Evolutionary conservation across 257 asterid genomes (phyloP), one percentile per base, ranked within the genome.

Genomic region (Misopates orontium): DNA sequence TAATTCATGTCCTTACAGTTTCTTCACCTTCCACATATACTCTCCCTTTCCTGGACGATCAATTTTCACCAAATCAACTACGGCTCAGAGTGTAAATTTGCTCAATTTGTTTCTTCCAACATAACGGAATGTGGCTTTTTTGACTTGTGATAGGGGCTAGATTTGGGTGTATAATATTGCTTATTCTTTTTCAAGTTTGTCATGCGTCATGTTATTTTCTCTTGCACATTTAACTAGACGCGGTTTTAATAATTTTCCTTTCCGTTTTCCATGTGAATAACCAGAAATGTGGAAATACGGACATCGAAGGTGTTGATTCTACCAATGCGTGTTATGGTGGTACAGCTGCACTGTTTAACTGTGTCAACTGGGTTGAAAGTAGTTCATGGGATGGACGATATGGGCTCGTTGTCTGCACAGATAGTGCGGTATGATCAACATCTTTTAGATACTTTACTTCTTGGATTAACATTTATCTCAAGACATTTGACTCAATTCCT

Each of bases 401-500:
- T 77, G 99, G 99, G 67, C 95, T 94, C 40, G 99, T 90, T 72
- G 96, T 94, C 78, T 94, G 99, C 83, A 94, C 99, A 7, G 99
- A 94, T 79, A 94, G 99, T 69, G 98, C 99, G 86, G 99, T 94
- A 82, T 57, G 82, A 60, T 50, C 70, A 19, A 45, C 49, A 73
- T 68, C 62, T 70, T 66, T 69, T 54, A 15, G 19, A 57, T 14
- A 52, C 32, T 62, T 80, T 48, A 24, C 56, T 41, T 20, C 23
- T 39, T 23, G 15, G 31, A 55, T 60, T 67, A 41, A 24, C 21
- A 12, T 50, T 14, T 47, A 23, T 59, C 40, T 0, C 8, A 1
- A 41, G 54, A 53, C 41, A 39, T 10, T 24, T 0, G 20, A 20
- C 16, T n/a, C 24, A 66, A 21, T 8, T 57, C 25, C 15, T 55